A percentile compares a stretch with the other conserved stretches of the same genome.
Conservation (phyloP, 129 eudicot species). For the Helianthus tuberosus region DNA sequence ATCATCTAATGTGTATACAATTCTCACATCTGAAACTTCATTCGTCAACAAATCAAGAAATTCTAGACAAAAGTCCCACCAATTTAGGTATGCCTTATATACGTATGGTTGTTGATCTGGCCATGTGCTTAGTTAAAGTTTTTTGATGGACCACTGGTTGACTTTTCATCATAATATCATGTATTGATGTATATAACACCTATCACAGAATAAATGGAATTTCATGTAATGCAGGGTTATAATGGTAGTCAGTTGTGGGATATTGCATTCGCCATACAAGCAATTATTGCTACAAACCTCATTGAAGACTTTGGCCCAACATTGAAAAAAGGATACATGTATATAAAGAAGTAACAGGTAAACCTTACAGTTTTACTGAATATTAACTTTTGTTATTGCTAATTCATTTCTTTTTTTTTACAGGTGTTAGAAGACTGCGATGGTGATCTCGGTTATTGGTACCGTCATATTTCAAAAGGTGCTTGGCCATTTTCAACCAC, state of each 20-base stretch:
- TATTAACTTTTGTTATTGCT: slow-evolving; percentile 1
- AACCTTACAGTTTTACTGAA: slow-evolving; percentile 11
- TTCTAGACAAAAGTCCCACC: too few relatives aligned
- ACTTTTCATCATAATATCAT: background rate
- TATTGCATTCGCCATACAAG: slow-evolving; percentile 76
- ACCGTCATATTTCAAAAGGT: slow-evolving; percentile 96
- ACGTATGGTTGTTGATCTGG: too few relatives aligned
- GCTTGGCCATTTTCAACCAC: slow-evolving; percentile 98
- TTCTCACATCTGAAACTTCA: too few relatives aligned
- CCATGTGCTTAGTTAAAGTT: too few relatives aligned
- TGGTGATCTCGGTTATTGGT: slow-evolving; percentile 79
- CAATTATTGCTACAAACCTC: slow-evolving; percentile 73
- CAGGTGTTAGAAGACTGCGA: slow-evolving; percentile 83
- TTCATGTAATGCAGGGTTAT: slow-evolving; percentile 34
- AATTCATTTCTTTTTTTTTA: slow-evolving; percentile 13
- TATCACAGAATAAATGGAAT: background rate
- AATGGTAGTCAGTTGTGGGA: slow-evolving; percentile 98
- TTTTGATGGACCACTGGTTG: background rate
- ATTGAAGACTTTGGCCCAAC: slow-evolving; percentile 72
- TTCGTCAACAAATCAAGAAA: too few relatives aligned
- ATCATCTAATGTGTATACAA: too few relatives aligned
- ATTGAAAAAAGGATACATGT: slow-evolving; percentile 70
- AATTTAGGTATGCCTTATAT: too few relatives aligned
- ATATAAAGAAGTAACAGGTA: slow-evolving; percentile 80
- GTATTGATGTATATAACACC: background rate